These are phyloP conservation scores for Penicillium steckii DNA, from an alignment of 495 filamentous ascomycete genomes.

Conservation along the genomic window DNA sequence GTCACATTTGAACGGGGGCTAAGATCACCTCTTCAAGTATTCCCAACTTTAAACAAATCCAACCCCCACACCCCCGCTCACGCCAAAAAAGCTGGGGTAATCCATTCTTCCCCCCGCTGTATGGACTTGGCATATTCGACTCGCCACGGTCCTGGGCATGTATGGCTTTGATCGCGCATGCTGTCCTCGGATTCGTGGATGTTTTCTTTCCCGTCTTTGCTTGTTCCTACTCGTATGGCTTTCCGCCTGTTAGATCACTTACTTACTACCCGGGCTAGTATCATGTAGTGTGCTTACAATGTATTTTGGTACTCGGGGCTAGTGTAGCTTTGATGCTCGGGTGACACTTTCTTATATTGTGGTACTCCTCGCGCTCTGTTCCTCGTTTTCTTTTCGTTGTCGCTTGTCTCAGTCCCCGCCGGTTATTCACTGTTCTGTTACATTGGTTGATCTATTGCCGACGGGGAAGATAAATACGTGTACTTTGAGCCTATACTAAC, in stretches of 20 bases:
- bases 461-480: background rate
- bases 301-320: too few species aligned
- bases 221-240: conserved; percentile 8
- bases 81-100: conserved; percentile 1
- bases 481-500: too few species aligned
- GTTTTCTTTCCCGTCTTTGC: conserved; percentile 5
- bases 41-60: background rate
- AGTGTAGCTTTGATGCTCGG: background rate
- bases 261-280: too few species aligned
- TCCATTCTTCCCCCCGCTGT: background rate
- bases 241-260: background rate
- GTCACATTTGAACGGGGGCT: background rate
- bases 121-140: background rate
- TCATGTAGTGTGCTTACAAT: too few species aligned
- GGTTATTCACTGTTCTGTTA: background rate
- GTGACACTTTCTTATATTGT: background rate
- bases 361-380: background rate
- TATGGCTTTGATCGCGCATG: background rate
- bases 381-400: background rate
- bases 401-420: background rate
- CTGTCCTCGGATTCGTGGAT: conserved; percentile 22
- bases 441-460: background rate
- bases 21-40: background rate
- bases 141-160: conserved; percentile 2
- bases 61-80: conserved; percentile 13